Conservation (phyloP, 495 filamentous ascomycete species). For the Friedmanniomyces endolithicus region DNA sequence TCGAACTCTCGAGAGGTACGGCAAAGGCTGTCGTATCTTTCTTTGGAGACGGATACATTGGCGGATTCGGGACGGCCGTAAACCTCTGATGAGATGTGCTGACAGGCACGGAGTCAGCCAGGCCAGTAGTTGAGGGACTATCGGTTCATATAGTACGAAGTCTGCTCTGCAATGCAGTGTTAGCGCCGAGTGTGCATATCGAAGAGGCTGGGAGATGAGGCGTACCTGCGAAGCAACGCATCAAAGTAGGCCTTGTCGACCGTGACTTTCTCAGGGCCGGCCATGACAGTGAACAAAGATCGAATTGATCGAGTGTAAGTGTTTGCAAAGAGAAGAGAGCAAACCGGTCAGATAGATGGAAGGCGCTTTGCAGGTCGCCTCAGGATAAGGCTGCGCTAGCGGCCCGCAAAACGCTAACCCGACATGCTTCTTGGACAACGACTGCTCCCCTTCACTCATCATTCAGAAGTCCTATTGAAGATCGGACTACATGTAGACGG, state of each 20-base stretch:
- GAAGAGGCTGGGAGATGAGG: not conserved
- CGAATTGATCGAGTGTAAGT: not conserved
- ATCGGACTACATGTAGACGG: not conserved
- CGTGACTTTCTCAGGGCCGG: slow-evolving; percentile 24
- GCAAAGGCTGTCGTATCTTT: slow-evolving; percentile 44
- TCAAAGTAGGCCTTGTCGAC: slow-evolving; percentile 30
- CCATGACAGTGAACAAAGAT: slow-evolving; percentile 16
- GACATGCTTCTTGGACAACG: too few species aligned
- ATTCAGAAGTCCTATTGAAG: not conserved
- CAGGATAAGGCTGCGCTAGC: not conserved
- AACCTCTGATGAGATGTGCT: slow-evolving; percentile 34
- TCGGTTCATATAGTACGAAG: slow-evolving; percentile 21
- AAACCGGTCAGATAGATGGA: not conserved
- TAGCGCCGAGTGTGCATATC: not conserved
- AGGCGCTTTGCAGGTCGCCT: not conserved
- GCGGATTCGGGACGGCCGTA: slow-evolving; percentile 27
- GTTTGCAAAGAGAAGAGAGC: not conserved
- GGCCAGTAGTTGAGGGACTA: not conserved
- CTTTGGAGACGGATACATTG: slow-evolving; percentile 41
- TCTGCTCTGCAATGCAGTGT: slow-evolving; percentile 27
- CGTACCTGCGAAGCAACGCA: slow-evolving; percentile 31
- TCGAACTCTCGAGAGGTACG: slow-evolving; percentile 37
- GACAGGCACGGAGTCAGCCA: not conserved
- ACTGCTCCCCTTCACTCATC: too few species aligned
- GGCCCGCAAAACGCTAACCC: not conserved